Conservation (phyloP, 2,329 filamentous ascomycete genomes). For the Penicillium sp. region DNA sequence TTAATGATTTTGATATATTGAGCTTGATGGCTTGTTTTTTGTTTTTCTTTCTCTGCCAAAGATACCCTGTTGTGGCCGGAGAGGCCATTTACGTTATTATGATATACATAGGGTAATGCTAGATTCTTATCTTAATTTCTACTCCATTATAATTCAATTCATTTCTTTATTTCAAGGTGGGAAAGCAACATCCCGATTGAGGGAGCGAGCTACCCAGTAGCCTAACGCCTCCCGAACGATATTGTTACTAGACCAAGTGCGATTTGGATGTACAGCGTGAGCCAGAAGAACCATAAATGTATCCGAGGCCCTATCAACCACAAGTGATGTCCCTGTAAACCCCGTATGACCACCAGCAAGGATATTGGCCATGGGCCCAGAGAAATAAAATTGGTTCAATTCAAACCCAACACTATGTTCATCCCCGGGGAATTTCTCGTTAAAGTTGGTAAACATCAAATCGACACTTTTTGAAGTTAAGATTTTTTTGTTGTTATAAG, state of each 20-base stretch:
- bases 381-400: conserved; percentile 38
- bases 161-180: conserved; percentile 8
- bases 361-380: conserved; percentile 33
- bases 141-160: too few species aligned
- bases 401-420: conserved; percentile 38
- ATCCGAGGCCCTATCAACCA: conserved; percentile 28
- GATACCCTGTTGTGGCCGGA: too few species aligned
- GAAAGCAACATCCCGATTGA: conserved; percentile 25
- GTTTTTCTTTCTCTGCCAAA: too few species aligned
- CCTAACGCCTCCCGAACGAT: conserved; percentile 27
- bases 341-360: conserved; percentile 31
- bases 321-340: conserved; percentile 31
- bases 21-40: too few species aligned
- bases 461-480: conserved; percentile 34
- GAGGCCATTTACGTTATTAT: too few species aligned
- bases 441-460: conserved; percentile 40
- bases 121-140: too few species aligned
- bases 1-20: neutral
- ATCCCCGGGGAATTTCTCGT: conserved; percentile 30
- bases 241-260: conserved; percentile 26
- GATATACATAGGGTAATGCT: too few species aligned
- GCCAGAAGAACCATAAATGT: conserved; percentile 31
- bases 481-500: conserved; percentile 34
- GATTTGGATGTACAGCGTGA: conserved; percentile 30
- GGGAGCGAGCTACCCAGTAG: conserved; percentile 27